A percentile compares a stretch with the other conserved stretches of the same genome.
Evolutionary conservation across 2,329 filamentous ascomycete genomes (phyloP).

Genomic region (Xylariaceae sp.): DNA sequence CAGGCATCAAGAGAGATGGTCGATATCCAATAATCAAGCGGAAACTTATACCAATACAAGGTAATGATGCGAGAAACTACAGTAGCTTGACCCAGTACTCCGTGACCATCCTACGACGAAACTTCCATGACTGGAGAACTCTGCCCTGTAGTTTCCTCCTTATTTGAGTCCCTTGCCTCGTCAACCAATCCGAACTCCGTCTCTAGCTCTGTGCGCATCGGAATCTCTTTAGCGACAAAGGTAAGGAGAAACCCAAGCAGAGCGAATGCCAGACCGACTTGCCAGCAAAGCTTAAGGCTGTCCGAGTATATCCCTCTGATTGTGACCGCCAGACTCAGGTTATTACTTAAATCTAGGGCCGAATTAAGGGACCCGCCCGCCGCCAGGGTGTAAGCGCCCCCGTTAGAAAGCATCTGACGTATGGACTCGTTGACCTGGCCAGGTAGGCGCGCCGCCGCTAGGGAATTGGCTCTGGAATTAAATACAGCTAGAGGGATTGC

Average conservation of each 20-base stretch:
- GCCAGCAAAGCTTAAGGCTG: slow-evolving; percentile 1
- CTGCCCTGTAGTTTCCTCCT: no score
- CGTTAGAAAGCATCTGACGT: not conserved
- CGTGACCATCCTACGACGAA: no score
- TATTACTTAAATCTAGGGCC: not conserved
- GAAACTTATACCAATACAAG: no score
- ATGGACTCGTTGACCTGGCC: not conserved
- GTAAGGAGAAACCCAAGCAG: not conserved
- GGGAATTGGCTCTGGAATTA: not conserved
- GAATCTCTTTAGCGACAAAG: slow-evolving; percentile 4
- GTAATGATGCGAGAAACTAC: no score
- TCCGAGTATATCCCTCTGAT: slow-evolving; percentile 1
- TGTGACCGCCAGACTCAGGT: not conserved
- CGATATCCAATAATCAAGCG: no score
- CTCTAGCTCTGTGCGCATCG: slow-evolving; percentile 1
- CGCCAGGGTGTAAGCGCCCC: no score
- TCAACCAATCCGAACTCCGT: slow-evolving; percentile 2
- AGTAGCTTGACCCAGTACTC: no score
- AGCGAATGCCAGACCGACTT: slow-evolving; percentile 1
- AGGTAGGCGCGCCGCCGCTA: not conserved
- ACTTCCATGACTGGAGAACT: no score
- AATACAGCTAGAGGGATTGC: slow-evolving; percentile 3
- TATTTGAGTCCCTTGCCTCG: no score
- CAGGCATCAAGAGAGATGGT: no score
- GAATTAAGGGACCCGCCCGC: no score